Conservation (phyloP, 2,329 filamentous ascomycete species). For the Xylariaceae sp. region DNA sequence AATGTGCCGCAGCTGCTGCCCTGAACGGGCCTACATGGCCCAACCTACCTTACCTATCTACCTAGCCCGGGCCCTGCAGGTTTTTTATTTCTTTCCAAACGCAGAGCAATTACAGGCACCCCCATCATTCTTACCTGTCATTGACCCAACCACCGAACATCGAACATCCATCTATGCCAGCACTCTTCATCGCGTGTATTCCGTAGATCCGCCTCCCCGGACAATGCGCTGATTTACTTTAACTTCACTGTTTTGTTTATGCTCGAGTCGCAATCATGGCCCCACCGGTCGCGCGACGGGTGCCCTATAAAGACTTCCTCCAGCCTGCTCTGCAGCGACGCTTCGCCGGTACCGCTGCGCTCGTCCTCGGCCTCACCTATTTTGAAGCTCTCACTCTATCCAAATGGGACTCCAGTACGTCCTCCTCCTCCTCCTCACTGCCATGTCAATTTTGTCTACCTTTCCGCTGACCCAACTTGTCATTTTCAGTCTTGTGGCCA, state of each 20-base stretch:
- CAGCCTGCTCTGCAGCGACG: constrained; percentile 82
- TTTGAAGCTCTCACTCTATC: constrained; percentile 64
- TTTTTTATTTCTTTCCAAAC: too few relatives aligned
- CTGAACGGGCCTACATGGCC: too few relatives aligned
- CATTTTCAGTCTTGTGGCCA: constrained; percentile 65
- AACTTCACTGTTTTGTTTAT: not conserved
- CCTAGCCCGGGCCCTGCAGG: too few relatives aligned
- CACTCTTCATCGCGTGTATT: not conserved
- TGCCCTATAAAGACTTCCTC: constrained; percentile 79
- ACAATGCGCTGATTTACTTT: constrained; percentile 16
- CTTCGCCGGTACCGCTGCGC: constrained; percentile 70
- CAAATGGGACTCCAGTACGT: constrained; percentile 63
- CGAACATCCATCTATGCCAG: not conserved
- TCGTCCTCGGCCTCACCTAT: constrained; percentile 68
- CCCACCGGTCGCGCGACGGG: constrained; percentile 48
- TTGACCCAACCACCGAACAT: not conserved
- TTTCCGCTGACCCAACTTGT: constrained; percentile 10
- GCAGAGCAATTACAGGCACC: too few relatives aligned
- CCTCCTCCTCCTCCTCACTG: not conserved
- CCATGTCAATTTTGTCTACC: not conserved
- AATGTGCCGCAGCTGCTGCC: too few relatives aligned
- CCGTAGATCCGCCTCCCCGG: not conserved
- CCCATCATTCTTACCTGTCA: too few relatives aligned
- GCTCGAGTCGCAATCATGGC: constrained; percentile 42
- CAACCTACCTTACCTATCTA: too few relatives aligned